Percentiles rank a stretch among this genome's conserved stretches.
These are phyloP conservation scores for Claviceps digitariae DNA, from an alignment of 2,329 filamentous ascomycete genomes.

Conservation along the genomic window DNA sequence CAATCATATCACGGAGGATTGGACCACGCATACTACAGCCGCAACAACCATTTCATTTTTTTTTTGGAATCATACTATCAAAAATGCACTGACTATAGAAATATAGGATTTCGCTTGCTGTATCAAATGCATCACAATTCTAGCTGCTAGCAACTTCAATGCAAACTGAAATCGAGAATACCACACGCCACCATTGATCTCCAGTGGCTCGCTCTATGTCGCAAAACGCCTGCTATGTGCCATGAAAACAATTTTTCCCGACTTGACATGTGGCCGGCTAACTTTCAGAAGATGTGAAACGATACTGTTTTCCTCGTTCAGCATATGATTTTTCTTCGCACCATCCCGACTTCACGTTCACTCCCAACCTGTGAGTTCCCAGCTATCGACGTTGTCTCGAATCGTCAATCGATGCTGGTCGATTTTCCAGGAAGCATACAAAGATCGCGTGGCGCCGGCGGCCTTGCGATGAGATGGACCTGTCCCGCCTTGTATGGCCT, in stretches of 20 bases:
- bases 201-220: not conserved
- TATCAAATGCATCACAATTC: not conserved
- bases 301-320: not conserved
- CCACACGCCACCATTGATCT: not conserved
- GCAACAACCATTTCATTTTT: not conserved
- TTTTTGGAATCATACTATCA: not conserved
- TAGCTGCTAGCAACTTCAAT: not conserved
- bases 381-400: slow-evolving; percentile 47
- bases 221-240: slow-evolving; percentile 3
- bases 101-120: not conserved
- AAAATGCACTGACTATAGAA: slow-evolving; percentile 1
- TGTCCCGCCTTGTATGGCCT: slow-evolving; percentile 44
- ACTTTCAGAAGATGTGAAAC: not conserved
- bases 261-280: not conserved
- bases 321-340: not conserved
- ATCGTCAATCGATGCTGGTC: slow-evolving; percentile 58
- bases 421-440: slow-evolving; percentile 55
- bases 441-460: slow-evolving; percentile 49
- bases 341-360: not conserved
- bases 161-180: not conserved
- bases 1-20: not conserved
- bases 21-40: not conserved
- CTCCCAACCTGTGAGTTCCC: slow-evolving; percentile 48
- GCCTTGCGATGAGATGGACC: slow-evolving; percentile 51
- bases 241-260: not conserved